Evolutionary conservation across 75 land plant species (phyloP).

Genomic region (Isoetes taiwanensis): DNA sequence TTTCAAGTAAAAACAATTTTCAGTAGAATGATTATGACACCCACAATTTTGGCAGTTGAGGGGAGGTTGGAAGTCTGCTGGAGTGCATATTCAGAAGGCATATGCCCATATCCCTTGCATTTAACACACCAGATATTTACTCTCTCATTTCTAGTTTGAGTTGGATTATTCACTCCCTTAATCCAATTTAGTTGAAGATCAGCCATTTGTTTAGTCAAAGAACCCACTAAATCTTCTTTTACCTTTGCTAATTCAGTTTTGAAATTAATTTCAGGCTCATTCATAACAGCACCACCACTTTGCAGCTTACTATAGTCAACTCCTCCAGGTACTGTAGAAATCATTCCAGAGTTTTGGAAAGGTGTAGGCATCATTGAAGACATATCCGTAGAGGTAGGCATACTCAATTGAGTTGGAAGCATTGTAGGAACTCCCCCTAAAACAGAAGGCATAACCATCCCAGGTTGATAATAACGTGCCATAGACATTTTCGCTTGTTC

Average conservation of each 20-base stretch:
- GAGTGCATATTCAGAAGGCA: background rate
- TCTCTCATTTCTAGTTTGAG: background rate
- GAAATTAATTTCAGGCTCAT: background rate
- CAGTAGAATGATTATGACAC: background rate
- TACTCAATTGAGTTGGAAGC: background rate
- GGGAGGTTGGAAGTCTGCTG: background rate
- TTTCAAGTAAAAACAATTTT: background rate
- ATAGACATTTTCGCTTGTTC: background rate
- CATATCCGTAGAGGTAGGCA: background rate
- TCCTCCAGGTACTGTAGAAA: background rate
- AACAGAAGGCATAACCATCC: too few species aligned
- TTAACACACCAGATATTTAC: background rate
- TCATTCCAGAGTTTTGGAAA: background rate
- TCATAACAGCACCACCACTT: background rate
- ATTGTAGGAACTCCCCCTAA: background rate
- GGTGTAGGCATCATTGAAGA: background rate
- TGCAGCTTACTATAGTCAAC: too few species aligned
- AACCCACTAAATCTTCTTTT: background rate
- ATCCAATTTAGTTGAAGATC: background rate
- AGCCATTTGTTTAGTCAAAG: background rate
- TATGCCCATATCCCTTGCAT: background rate
- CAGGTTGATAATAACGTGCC: too few species aligned
- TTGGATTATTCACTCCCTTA: background rate
- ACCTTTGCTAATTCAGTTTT: background rate
- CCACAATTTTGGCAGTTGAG: constrained; percentile 2